Conservation (phyloP, 2,329 filamentous ascomycete species). For the Epichloe sp. region DNA sequence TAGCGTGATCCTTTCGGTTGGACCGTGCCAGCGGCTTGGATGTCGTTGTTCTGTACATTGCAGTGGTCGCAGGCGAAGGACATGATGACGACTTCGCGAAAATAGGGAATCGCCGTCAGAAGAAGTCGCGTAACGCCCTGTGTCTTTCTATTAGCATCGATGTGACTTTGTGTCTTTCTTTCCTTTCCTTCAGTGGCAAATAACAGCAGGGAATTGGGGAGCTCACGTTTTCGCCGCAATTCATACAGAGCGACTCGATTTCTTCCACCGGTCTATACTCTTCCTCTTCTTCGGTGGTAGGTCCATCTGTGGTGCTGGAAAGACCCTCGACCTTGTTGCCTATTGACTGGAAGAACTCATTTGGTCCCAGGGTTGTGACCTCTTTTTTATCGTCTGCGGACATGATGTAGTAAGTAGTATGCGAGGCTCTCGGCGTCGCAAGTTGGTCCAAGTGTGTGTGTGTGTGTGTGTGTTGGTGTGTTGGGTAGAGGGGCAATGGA, state of each 20-base stretch:
- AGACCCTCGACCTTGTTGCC: conserved; percentile 46
- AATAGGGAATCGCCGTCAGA: conserved; percentile 87
- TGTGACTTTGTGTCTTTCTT: neutral
- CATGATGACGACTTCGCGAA: conserved; percentile 95
- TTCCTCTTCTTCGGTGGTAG: conserved; percentile 28
- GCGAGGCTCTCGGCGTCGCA: neutral
- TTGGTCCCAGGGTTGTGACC: conserved; percentile 24
- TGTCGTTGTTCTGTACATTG: conserved; percentile 79
- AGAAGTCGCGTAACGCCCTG: conserved; percentile 77
- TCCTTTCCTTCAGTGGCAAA: neutral
- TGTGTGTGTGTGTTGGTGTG: neutral
- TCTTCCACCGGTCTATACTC: conserved; percentile 48
- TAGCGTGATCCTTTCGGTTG: conserved; percentile 81
- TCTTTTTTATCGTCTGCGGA: conserved; percentile 24
- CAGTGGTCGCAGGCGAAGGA: conserved; percentile 91
- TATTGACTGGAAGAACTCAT: conserved; percentile 49
- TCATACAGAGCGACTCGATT: conserved; percentile 76
- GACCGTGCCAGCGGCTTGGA: conserved; percentile 83
- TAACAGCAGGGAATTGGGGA: no score
- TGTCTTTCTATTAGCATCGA: neutral
- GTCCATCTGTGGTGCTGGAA: conserved; percentile 24
- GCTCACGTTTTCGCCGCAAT: conserved; percentile 64
- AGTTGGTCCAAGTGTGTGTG: neutral
- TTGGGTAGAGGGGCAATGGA: neutral
- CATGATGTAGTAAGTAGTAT: conserved; percentile 21